Conservation (phyloP, 345 rosid species). For the Hirschfeldia incana region DNA sequence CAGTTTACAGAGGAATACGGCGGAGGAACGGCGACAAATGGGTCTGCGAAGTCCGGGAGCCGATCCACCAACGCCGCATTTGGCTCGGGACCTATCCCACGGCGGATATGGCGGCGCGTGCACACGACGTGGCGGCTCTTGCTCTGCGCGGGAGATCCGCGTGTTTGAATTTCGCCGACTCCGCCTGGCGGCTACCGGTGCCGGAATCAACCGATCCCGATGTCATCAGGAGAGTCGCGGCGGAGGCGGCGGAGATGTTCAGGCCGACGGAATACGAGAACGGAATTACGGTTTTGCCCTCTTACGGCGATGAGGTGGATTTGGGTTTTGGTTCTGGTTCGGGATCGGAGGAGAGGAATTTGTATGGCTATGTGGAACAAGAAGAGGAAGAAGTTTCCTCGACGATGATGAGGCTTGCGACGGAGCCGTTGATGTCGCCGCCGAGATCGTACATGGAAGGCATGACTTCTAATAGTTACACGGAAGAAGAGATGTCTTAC, state of each 20-base stretch:
- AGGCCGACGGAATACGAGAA: constrained; percentile 36
- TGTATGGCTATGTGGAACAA: constrained; percentile 8
- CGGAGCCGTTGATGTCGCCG: constrained; percentile 66
- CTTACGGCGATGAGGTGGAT: constrained; percentile 18
- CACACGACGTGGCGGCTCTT: constrained; percentile 75
- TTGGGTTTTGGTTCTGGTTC: neutral
- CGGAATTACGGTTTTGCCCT: constrained; percentile 30
- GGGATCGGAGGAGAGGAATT: constrained; percentile 27
- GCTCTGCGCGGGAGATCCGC: constrained; percentile 63
- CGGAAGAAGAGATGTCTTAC: constrained; percentile 30
- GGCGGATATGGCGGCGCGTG: constrained; percentile 78
- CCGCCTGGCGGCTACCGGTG: constrained; percentile 56
- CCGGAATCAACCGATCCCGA: constrained; percentile 51
- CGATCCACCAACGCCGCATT: constrained; percentile 56
- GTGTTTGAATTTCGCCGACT: constrained; percentile 76
- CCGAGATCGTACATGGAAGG: constrained; percentile 38
- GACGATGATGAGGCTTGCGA: constrained; percentile 45
- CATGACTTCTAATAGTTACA: constrained; percentile 13
- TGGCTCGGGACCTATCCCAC: constrained; percentile 85
- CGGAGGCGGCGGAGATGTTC: constrained; percentile 58
- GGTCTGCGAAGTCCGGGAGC: constrained; percentile 77
- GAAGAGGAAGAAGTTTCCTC: constrained; percentile 21
- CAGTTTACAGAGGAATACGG: constrained; percentile 66
- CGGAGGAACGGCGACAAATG: constrained; percentile 59
- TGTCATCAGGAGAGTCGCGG: constrained; percentile 51